Conservation (phyloP, 805 yeast species). For the Yamadazyma olivae region DNA sequence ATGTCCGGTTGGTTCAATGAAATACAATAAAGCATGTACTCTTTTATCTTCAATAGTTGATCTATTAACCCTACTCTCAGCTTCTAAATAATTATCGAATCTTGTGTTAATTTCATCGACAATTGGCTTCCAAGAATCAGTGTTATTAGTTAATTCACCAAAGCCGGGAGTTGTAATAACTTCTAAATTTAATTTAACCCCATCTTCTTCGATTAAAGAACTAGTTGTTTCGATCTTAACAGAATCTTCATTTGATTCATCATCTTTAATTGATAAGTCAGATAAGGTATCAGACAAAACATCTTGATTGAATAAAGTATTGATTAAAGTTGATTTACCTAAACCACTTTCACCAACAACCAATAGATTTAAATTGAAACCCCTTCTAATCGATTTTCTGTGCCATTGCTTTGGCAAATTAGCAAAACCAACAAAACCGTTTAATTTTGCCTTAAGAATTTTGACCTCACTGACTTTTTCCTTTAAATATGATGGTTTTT, state of each 20-base stretch:
- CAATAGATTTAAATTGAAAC: conserved; percentile 84
- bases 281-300: conserved; percentile 17
- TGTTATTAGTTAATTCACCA: conserved; percentile 78
- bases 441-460: conserved; percentile 76
- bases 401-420: conserved; percentile 99
- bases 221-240: conserved; percentile 26
- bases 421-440: conserved; percentile 95
- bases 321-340: conserved; percentile 89
- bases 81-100: conserved; percentile 85
- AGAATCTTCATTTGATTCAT: conserved; percentile 23
- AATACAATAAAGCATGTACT: conserved; percentile 89
- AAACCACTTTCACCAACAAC: conserved; percentile 90
- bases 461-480: conserved; percentile 38
- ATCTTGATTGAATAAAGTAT: conserved; percentile 69
- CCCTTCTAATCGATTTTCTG: conserved; percentile 84
- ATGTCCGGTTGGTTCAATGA: conserved; percentile 97
- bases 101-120: conserved; percentile 84
- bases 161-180: conserved; percentile 92
- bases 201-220: conserved; percentile 75
- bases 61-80: conserved; percentile 81
- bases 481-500: conserved; percentile 4
- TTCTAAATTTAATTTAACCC: conserved; percentile 79
- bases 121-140: conserved; percentile 81
- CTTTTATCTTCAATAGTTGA: conserved; percentile 72
- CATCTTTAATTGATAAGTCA: conserved; percentile 14